Base-by-base conservation (phyloP, 306 rosid genomes). In the Trifolium pratense region DNA sequence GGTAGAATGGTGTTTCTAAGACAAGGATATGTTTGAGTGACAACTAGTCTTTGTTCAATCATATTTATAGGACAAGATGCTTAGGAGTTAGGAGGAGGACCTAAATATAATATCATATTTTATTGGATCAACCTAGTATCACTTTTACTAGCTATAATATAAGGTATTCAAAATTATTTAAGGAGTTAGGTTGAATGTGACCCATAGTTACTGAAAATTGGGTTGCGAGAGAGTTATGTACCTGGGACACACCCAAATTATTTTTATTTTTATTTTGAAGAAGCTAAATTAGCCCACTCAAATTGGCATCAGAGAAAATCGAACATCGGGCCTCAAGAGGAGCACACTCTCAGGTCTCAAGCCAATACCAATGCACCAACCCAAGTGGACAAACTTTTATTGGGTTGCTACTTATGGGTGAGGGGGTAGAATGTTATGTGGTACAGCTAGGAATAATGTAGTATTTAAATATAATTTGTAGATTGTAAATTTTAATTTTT, bases 1-100 rank as follows among this genome's bases (percentile, higher is more conserved):
- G 75, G 29, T 70, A 12, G 42, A 66, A 73, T 31, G 55, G 6
- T 68, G 20, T 57, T 76, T 3, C 34, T 43, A 79, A 60, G 29
- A 69, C 48, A 71, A 74, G 23, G 36, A 10, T 71, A 73, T 77
- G 80, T 70, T 70, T 84, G 87, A 70, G 23, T 65, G 14, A 48
- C 21, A 65, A 57, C 46, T 32, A 20, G 48, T 31, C 62, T 80
- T 62, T 9, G 23, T 73, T 57, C 75, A 75, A 68, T 48, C 70
- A 77, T 83, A 75, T 79, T 74, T 86, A 83, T 77, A 80, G 78
- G 68, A 66, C 83, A 70, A 12, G 68, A 32, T 63, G 10, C 2
- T 8, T 36, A 36, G 10, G 39, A 34, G 9, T 8, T 36, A 36
- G 10, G 39, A 34, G 32, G 55, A 16, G 63, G 62, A 42, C 71